These are phyloP conservation scores for Jaapia argillacea DNA, from an alignment of 768 basidiomycete species.

Conservation along the genomic window DNA sequence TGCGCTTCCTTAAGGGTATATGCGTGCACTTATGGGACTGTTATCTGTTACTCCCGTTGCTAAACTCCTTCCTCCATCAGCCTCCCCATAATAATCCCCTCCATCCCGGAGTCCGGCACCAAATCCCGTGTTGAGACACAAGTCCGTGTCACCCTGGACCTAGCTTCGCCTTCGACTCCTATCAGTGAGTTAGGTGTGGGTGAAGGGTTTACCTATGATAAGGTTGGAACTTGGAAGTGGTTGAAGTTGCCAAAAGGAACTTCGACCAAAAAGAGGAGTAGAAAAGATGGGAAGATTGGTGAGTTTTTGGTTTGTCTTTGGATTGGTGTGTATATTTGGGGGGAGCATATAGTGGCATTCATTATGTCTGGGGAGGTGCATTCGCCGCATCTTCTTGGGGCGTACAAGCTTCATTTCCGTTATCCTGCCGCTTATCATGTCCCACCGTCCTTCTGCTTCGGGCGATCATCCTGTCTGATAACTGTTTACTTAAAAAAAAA, in stretches of 20 bases:
- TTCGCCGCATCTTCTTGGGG: no score
- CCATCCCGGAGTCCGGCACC: slow-evolving; percentile 71
- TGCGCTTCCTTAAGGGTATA: not conserved
- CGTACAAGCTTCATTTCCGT: no score
- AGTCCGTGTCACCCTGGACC: slow-evolving; percentile 74
- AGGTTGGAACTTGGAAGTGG: slow-evolving; percentile 88
- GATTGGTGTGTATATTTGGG: no score
- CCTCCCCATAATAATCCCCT: slow-evolving; percentile 74
- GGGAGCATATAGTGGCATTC: no score
- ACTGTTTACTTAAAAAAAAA: no score
- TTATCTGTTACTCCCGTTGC: slow-evolving; percentile 9
- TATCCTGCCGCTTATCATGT: no score
- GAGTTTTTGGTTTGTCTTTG: slow-evolving; percentile 10
- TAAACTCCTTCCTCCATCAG: slow-evolving; percentile 26
- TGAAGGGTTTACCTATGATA: slow-evolving; percentile 59
- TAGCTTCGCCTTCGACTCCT: slow-evolving; percentile 49
- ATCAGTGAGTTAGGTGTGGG: no score
- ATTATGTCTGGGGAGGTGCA: no score
- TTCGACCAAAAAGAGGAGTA: slow-evolving; percentile 74
- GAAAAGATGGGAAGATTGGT: slow-evolving; percentile 82
- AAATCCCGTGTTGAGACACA: slow-evolving; percentile 96
- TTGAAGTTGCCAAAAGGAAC: slow-evolving; percentile 72
- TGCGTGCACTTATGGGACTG: no score
- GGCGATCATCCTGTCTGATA: no score
- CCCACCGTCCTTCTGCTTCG: no score